Evolutionary conservation across 106 monocot species (phyloP), one percentile per base, ranked within the genome.

Genomic region (Platanthera guangdongensis): DNA sequence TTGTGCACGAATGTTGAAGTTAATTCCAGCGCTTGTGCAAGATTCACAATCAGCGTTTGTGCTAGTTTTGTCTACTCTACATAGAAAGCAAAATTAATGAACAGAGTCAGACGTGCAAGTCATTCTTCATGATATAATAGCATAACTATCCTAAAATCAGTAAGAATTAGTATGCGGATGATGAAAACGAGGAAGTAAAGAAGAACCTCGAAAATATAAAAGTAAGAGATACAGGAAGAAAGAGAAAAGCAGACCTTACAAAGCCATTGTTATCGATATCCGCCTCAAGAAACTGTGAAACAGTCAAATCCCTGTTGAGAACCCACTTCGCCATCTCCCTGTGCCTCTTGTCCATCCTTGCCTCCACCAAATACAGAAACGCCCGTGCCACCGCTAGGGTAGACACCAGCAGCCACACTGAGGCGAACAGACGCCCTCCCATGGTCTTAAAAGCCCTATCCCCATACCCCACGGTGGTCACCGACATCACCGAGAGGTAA

Each of bases 401-500:
- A 4, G 95, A 95, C 19, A 95, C 79, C 18, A 95, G 80, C 51
- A 95, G 78, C 95, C 95, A 95, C 16, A 81, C 30, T 0, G 90
- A 88, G 0, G 95, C 95, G 47, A 95, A 95, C n/a, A 95, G 45
- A 67, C 95, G 75, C 6, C 95, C 95, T 1, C 70, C 28, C 89
- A 92, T 13, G 4, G 95, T 84, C 77, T 47, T 79, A 74, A 95
- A 92, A 0, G 95, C 92, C 10, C 79, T 68, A 30, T 95, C 95
- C n/a, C 95, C 95, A 72, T 92, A 95, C 5, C 95, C 95, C 7
- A 95, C 95, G 10, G 95, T 95, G 9, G 95, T 95, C 6, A 95
- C 95, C 6, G 95, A 95, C 95, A 95, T 95, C 28, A 95, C 92
- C 0, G 95, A 89, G 15, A 95, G 79, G 57, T 95, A 95, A 18